phyloP scores from a whole-genome alignment of 1,284 basidiomycete genomes.

The Apiotrichum mycotoxinovorans region DNA sequence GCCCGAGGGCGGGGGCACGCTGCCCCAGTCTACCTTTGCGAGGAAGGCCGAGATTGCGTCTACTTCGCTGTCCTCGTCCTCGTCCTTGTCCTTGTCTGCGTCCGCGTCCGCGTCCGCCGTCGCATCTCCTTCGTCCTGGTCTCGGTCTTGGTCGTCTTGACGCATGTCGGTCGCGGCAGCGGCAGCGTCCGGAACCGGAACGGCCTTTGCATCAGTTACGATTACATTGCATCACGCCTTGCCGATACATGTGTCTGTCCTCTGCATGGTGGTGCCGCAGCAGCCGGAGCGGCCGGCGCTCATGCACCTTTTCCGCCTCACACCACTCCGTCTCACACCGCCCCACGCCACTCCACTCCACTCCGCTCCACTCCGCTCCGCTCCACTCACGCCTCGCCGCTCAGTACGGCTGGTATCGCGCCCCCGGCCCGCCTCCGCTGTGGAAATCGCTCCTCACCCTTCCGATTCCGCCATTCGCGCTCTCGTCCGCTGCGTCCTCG shows the following conservation, averaged over 20 bases:
- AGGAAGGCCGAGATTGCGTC: conserved; percentile 62
- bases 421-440: conserved; percentile 57
- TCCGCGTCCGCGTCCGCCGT: neutral
- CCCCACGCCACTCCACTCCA: no score
- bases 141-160: neutral
- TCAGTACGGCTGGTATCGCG: conserved; percentile 83
- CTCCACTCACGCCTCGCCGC: conserved; percentile 17
- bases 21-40: conserved; percentile 60
- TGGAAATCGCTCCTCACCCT: conserved; percentile 90
- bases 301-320: no score
- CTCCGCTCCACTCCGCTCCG: neutral
- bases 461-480: conserved; percentile 58
- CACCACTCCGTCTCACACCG: no score
- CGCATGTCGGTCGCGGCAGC: neutral
- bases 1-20: conserved; percentile 5
- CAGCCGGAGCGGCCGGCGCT: no score
- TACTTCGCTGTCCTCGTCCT: conserved; percentile 47
- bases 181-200: no score
- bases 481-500: conserved; percentile 47
- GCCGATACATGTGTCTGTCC: no score
- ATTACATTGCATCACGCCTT: no score
- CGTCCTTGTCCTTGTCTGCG: neutral
- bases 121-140: neutral
- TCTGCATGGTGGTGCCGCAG: no score
- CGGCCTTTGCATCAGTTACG: no score